phyloP scores from a whole-genome alignment of 2,329 filamentous ascomycete genomes.

The Aureobasidium sp. region DNA sequence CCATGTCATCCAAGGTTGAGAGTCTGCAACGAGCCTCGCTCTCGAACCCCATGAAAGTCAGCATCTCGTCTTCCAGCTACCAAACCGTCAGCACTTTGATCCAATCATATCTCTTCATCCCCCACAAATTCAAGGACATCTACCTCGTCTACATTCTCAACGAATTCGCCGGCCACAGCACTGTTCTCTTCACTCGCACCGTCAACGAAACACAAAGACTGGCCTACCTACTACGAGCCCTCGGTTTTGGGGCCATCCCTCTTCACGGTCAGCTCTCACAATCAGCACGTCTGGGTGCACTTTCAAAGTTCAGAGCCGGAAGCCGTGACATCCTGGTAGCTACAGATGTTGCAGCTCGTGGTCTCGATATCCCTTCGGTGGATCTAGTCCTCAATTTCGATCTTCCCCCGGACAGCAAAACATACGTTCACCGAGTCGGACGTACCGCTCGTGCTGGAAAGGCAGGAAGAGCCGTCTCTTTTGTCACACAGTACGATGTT shows the following conservation, averaged over 20 bases:
- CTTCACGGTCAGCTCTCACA: constrained; percentile 90
- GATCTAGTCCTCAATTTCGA: constrained; percentile 84
- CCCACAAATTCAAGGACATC: constrained; percentile 79
- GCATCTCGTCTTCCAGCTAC: constrained; percentile 75
- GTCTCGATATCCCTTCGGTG: constrained; percentile 87
- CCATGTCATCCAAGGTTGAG: constrained; percentile 90
- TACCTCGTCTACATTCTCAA: constrained; percentile 83
- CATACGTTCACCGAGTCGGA: constrained; percentile 83
- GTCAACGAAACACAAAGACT: constrained; percentile 85
- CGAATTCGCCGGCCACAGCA: constrained; percentile 76
- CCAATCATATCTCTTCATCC: constrained; percentile 80
- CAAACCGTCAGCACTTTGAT: constrained; percentile 47
- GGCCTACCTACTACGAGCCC: constrained; percentile 70
- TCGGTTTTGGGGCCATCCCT: constrained; percentile 77
- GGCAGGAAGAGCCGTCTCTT: constrained; percentile 68
- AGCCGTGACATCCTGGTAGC: constrained; percentile 82
- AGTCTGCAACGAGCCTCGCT: constrained; percentile 84
- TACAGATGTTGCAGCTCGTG: constrained; percentile 88
- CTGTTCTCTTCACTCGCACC: constrained; percentile 86
- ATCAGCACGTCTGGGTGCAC: constrained; percentile 73
- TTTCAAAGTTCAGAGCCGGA: constrained; percentile 81
- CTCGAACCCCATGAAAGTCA: constrained; percentile 74
- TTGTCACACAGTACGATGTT: constrained; percentile 64
- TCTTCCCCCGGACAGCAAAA: constrained; percentile 76
- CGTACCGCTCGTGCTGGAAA: constrained; percentile 83